A percentile compares a stretch with the other conserved stretches of the same genome.
These are phyloP conservation scores for Boehmeria nivea DNA, from an alignment of 306 rosid species.

Conservation along the genomic window DNA sequence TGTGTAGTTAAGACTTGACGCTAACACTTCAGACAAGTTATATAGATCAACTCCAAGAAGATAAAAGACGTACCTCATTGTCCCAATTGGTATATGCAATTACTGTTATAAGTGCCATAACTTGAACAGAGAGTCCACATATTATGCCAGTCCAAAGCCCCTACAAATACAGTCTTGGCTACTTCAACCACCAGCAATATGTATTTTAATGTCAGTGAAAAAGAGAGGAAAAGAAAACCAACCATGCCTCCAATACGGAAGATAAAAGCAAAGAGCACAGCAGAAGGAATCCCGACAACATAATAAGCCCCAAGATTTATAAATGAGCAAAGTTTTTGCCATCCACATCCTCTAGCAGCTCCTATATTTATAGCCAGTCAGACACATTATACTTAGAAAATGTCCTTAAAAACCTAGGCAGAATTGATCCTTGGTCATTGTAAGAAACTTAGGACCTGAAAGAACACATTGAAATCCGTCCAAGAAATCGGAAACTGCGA, in stretches of 20 bases:
- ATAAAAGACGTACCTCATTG: too few relatives aligned
- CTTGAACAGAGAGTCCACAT: too few relatives aligned
- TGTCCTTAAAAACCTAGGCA: background rate
- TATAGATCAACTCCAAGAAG: too few relatives aligned
- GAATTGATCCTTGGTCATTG: background rate
- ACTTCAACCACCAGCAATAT: too few relatives aligned
- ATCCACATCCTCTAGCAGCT: slow-evolving; percentile 71
- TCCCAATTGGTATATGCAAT: too few relatives aligned
- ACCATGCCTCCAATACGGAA: slow-evolving; percentile 59
- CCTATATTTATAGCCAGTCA: slow-evolving; percentile 27
- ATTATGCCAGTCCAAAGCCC: too few relatives aligned
- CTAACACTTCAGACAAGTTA: too few relatives aligned
- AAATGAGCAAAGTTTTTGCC: slow-evolving; percentile 58
- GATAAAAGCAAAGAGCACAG: slow-evolving; percentile 35
- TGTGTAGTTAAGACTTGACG: too few relatives aligned
- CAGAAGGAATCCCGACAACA: slow-evolving; percentile 53
- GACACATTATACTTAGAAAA: background rate
- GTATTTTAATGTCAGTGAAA: too few relatives aligned
- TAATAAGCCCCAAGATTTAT: slow-evolving; percentile 61
- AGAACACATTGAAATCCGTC: slow-evolving; percentile 68
- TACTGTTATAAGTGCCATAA: too few relatives aligned
- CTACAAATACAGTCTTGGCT: too few relatives aligned
- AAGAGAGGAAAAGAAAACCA: too few relatives aligned
- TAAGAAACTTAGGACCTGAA: slow-evolving; percentile 37
- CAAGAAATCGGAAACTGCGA: slow-evolving; percentile 55